A percentile compares a stretch with the other conserved stretches of the same genome.
Evolutionary conservation across 768 basidiomycete genomes (phyloP).

Genomic region (Chalciporus chontae): DNA sequence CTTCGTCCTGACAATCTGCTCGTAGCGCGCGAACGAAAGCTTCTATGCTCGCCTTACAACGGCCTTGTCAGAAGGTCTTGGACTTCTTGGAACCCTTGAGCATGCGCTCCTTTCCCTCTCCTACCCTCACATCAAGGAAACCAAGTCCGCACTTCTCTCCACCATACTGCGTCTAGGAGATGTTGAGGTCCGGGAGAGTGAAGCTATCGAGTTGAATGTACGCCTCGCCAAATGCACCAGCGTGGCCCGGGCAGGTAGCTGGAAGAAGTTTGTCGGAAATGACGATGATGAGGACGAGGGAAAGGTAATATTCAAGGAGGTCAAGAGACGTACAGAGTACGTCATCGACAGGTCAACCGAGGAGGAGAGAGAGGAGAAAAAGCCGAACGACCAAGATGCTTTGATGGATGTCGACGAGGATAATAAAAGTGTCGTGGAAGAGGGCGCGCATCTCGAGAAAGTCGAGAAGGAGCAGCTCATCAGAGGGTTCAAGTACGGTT

Average conservation of each 20-base stretch:
- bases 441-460: slow-evolving; percentile 42
- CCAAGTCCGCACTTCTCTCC: slow-evolving; percentile 62
- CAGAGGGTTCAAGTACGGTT: slow-evolving; percentile 84
- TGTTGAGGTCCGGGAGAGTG: slow-evolving; percentile 55
- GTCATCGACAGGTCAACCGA: slow-evolving; percentile 45
- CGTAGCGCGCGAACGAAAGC: slow-evolving; percentile 67
- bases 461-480: slow-evolving; percentile 80
- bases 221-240: slow-evolving; percentile 81
- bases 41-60: slow-evolving; percentile 56
- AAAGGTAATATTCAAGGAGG: slow-evolving; percentile 36
- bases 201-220: slow-evolving; percentile 71
- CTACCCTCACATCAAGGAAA: slow-evolving; percentile 59
- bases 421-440: slow-evolving; percentile 31
- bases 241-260: slow-evolving; percentile 60
- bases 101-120: slow-evolving; percentile 25
- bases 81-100: slow-evolving; percentile 30
- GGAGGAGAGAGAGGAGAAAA: slow-evolving; percentile 26
- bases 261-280: slow-evolving; percentile 56
- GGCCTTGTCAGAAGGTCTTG: slow-evolving; percentile 30
- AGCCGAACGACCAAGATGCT: slow-evolving; percentile 15
- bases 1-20: background rate
- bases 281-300: slow-evolving; percentile 28
- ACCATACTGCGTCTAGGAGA: slow-evolving; percentile 80
- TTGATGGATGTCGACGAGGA: slow-evolving; percentile 28
- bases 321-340: slow-evolving; percentile 51